These are phyloP conservation scores for Rhizophagus prolifer DNA, from an alignment of 192 early-diverging fungal genomes.

Conservation along the genomic window DNA sequence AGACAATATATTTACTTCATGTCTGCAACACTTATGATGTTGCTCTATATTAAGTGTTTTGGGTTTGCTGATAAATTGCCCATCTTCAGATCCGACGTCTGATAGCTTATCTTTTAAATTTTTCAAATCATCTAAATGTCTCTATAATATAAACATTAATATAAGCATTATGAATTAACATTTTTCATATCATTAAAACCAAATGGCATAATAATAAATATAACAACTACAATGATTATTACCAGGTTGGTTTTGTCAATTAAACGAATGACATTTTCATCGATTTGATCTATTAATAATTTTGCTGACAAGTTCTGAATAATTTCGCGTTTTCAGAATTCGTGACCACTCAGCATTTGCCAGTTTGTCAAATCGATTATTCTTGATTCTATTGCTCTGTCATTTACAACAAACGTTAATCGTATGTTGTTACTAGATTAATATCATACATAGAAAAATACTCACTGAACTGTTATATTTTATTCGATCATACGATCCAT, in stretches of 20 bases:
- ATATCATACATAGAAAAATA: slow-evolving; percentile 9
- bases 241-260: slow-evolving; percentile 12
- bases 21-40: slow-evolving; percentile 11
- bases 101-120: slow-evolving; percentile 1
- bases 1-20: slow-evolving; percentile 13
- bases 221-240: slow-evolving; percentile 4
- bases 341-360: slow-evolving; percentile 11
- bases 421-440: background rate
- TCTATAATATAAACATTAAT: slow-evolving; percentile 15
- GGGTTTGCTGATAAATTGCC: slow-evolving; percentile 1
- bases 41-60: background rate
- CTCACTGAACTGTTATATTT: slow-evolving; percentile 16
- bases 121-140: slow-evolving; percentile 16
- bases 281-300: slow-evolving; percentile 22
- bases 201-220: background rate
- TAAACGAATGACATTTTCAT: slow-evolving; percentile 21
- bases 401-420: slow-evolving; percentile 11
- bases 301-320: slow-evolving; percentile 20
- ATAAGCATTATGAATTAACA: slow-evolving; percentile 5
- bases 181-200: background rate
- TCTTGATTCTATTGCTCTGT: slow-evolving; percentile 23
- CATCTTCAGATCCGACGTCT: background rate
- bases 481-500: slow-evolving; percentile 14
- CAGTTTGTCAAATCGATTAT: slow-evolving; percentile 16
- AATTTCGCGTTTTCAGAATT: slow-evolving; percentile 23